These are phyloP conservation scores for Phytopythium litorale DNA, from an alignment of 352 stramenopile species.

Conservation along the genomic window DNA sequence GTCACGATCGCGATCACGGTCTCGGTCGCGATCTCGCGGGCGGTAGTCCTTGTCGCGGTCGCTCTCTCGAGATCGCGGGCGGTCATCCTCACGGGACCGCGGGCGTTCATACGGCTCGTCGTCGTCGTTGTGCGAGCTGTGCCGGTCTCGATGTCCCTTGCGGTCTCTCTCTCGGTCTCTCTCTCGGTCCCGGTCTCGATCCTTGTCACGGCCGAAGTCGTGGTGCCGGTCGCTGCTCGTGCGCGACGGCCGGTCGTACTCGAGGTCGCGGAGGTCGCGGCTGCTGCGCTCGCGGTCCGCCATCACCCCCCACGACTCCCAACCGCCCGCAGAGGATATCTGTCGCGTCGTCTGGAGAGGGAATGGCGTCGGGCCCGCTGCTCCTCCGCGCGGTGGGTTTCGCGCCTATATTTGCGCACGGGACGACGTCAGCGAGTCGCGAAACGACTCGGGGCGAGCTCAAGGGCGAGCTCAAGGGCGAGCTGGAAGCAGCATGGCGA, in stretches of 20 bases:
- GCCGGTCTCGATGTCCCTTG: not conserved
- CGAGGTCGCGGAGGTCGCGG: conserved; percentile 2
- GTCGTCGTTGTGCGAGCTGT: conserved; percentile 3
- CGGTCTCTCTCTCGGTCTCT: not conserved
- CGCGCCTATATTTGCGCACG: not conserved
- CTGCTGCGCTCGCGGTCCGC: conserved; percentile 18
- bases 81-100: not conserved
- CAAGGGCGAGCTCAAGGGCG: not conserved
- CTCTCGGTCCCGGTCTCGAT: not conserved
- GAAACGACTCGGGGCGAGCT: not conserved
- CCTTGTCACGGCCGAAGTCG: not conserved
- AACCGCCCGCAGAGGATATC: not conserved
- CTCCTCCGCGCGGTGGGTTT: not conserved
- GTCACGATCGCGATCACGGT: not conserved
- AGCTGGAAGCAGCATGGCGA: not conserved
- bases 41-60: conserved; percentile 8
- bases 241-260: not conserved
- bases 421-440: not conserved
- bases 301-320: not conserved
- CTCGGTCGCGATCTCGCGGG: conserved; percentile 4
- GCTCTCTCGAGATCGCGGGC: not conserved
- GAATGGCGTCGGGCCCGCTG: not conserved
- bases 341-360: not conserved
- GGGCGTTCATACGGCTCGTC: conserved; percentile 18
- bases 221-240: conserved; percentile 1